These are phyloP conservation scores for Podospora pseudopauciseta DNA, from an alignment of 495 filamentous ascomycete genomes.

Conservation along the genomic window DNA sequence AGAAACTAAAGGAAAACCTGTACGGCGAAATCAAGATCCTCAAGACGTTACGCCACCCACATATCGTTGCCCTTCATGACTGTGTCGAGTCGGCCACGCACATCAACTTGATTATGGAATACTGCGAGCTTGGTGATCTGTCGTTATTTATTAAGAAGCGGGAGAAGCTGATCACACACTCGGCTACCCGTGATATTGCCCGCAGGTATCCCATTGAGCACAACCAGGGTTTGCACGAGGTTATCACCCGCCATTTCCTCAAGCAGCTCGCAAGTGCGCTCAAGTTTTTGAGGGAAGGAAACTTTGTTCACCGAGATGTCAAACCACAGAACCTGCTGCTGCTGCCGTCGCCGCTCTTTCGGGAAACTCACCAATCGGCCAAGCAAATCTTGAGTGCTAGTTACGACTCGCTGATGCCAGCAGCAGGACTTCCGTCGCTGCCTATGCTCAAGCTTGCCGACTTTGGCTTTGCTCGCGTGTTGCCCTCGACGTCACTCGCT, in stretches of 20 bases:
- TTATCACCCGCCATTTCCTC: conserved; percentile 88
- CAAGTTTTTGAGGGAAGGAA: conserved; percentile 75
- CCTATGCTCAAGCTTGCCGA: conserved; percentile 97
- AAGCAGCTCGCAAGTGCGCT: conserved; percentile 94
- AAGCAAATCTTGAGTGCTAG: conserved; percentile 59
- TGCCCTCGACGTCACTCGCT: conserved; percentile 83
- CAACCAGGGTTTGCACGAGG: conserved; percentile 83
- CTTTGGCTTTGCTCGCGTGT: conserved; percentile 90
- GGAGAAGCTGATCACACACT: conserved; percentile 68
- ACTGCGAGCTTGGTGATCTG: conserved; percentile 89
- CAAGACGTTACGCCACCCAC: conserved; percentile 85
- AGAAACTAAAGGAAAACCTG: conserved; percentile 93
- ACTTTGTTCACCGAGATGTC: conserved; percentile 93
- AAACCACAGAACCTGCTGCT: conserved; percentile 95
- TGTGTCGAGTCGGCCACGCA: conserved; percentile 81
- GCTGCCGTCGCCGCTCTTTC: conserved; percentile 72
- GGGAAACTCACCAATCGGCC: conserved; percentile 36
- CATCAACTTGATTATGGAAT: conserved; percentile 98
- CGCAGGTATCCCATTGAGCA: conserved; percentile 82
- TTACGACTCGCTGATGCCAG: conserved; percentile 71
- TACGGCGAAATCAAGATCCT: conserved; percentile 93
- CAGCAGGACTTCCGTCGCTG: conserved; percentile 76
- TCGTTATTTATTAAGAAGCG: conserved; percentile 93
- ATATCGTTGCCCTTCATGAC: conserved; percentile 93
- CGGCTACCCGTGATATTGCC: conserved; percentile 77